Base-by-base conservation (phyloP, 306 rosid species). In the Sechiopsis laciniata region DNA sequence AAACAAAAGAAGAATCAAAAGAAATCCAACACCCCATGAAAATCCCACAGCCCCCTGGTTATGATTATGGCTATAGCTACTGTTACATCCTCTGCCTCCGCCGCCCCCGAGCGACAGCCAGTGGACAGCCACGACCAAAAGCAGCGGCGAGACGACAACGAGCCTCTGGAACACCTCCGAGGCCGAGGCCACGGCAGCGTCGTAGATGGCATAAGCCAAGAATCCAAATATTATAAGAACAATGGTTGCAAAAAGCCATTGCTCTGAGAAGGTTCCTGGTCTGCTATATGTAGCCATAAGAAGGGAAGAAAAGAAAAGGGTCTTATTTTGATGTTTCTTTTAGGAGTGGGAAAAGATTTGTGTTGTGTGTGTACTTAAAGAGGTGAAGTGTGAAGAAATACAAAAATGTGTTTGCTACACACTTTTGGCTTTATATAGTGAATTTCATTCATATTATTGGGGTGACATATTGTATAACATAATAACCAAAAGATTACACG, bases 221-320 rank as follows among this genome's bases (percentile, higher is more conserved):
- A 67, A 67, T 5, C 72, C 72, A 46, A 45, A 46, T 29, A 46
- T 45, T 20, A 67, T 45, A 10, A 67, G 72, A 19, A 56, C 37
- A 21, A 67, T 50, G 53, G 72, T 67, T 12, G 37, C 72, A 22
- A 67, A 56, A 67, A 67, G 72, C 72, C 72, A 45, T 20, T 67
- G 72, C 19, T 67, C 71, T 5, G 72, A 67, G 10, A 40, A 20
- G 72, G 35, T 66, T 21, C 55, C 15, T 40, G 71, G 8, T 10
- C 71, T 64, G 71, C 32, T 67, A 0, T 13, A 13, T 45, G 55
- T 0, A 46, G 72, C 72, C 72, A 67, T 67, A 7, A 45, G 19
- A 20, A 20, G 10, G 17, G 6, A 17, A 42, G 48, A 42, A 6
- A 40, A 6, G 1, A 11, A 67, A 21, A 10, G 54, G 69, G 45